Base-by-base conservation (phyloP, 179 eudicot species). In the Patellifolia procumbens region DNA sequence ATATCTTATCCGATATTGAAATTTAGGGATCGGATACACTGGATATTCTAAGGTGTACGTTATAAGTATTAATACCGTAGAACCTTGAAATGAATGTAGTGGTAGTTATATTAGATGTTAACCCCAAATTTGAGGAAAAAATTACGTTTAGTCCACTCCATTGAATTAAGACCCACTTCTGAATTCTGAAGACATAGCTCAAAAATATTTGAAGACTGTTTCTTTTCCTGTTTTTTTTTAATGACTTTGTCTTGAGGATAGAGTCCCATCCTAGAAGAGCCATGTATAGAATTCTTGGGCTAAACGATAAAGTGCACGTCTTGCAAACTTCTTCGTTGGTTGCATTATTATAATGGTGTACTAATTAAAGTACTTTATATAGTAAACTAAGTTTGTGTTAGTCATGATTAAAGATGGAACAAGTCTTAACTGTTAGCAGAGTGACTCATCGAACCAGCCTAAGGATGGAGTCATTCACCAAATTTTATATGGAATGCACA, bases 381-480 rank as follows among this genome's bases (percentile, higher is more conserved):
- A 17, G 60, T 45, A 20, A 32, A 48, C 35, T n/a, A 12, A 26
- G 59, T 12, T 55, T 29, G 58, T 76, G 68, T 26, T 68, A 24
- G 45, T 42, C 13, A 67, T 20, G 26, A 43, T 28, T 1, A 63
- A 42, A 70, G n/a, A 13, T n/a, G 72, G 12, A 35, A 43, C 17
- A 32, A 70, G 13, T 48, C 49, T 34, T 37, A 19, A 49, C 4
- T 52, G 45, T 52, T 52, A 66, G 32, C 49, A 75, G 4, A 37
- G 22, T 65, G 78, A 65, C 51, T 35, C 73, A 37, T 49, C 46
- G 77, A 43, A 62, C 45, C 29, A 60, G 76, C 48, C 8, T n/a
- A 62, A 74, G 37, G 32, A 45, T 3, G 31, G 15, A 42, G 72
- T 39, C 31, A 56, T 19, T 74, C 51, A 79, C 61, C 78, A 32